Evolutionary conservation across 2,329 filamentous ascomycete genomes (phyloP).

Genomic region (Pleurostoma richardsiae): DNA sequence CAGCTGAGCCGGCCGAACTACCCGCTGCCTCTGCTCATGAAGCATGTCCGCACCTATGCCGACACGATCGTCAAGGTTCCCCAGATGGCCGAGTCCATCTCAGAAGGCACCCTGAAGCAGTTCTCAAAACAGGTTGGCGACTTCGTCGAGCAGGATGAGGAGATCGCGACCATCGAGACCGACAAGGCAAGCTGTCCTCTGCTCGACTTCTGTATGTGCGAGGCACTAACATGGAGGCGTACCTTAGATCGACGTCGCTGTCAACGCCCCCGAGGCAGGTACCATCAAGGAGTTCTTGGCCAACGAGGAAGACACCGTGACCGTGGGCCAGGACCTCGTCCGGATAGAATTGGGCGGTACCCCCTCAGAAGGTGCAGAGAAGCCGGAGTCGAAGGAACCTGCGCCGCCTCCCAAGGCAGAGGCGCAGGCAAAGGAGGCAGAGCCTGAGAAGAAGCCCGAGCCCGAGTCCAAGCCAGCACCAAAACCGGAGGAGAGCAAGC

Average conservation of each 20-base stretch:
- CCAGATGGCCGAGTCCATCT: conserved; percentile 98
- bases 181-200: conserved; percentile 67
- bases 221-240: not conserved
- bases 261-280: conserved; percentile 89
- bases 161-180: conserved; percentile 97
- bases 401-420: conserved; percentile 39
- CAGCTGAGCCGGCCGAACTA: conserved; percentile 20
- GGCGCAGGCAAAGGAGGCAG: conserved; percentile 29
- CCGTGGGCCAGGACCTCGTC: conserved; percentile 86
- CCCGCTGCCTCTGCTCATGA: conserved; percentile 45
- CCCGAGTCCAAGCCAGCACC: conserved; percentile 22
- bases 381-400: conserved; percentile 53
- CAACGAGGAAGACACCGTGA: conserved; percentile 91
- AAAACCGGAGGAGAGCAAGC: conserved; percentile 24
- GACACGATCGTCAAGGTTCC: conserved; percentile 90
- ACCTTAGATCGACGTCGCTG: conserved; percentile 83
- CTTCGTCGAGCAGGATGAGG: conserved; percentile 90
- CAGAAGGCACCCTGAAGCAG: conserved; percentile 93
- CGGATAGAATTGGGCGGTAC: conserved; percentile 76
- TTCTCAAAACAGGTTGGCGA: conserved; percentile 92
- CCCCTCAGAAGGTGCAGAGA: conserved; percentile 48
- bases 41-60: conserved; percentile 61
- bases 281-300: conserved; percentile 88
- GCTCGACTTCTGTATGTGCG: not conserved
- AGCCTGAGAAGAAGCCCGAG: conserved; percentile 34